phyloP scores from a whole-genome alignment of 2,329 filamentous ascomycete species.

The Dothideomycetes sp. region DNA sequence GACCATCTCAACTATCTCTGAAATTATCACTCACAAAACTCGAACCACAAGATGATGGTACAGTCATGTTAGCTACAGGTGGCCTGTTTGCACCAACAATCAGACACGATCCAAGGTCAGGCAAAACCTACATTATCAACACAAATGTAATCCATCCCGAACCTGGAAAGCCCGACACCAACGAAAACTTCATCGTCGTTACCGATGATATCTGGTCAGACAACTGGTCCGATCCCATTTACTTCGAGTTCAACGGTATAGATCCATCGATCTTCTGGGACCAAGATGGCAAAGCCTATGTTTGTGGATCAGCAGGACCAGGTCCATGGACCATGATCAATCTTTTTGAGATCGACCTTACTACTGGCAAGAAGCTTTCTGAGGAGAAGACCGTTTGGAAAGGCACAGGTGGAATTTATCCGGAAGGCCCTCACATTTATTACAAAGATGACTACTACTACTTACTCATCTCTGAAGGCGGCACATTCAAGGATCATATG shows the following conservation, averaged over 20 bases:
- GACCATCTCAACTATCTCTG: conserved; percentile 29
- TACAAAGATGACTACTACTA: conserved; percentile 30
- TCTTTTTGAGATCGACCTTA: conserved; percentile 24
- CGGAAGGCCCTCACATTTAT: conserved; percentile 33
- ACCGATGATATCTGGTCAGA: conserved; percentile 3
- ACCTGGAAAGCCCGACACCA: not conserved
- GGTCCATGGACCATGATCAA: conserved; percentile 23
- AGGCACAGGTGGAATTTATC: conserved; percentile 26
- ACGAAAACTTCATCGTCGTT: not conserved
- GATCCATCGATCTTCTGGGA: conserved; percentile 51
- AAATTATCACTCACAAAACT: conserved; percentile 22
- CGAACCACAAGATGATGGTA: conserved; percentile 1
- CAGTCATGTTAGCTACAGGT: conserved; percentile 1
- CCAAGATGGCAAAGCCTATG: conserved; percentile 44
- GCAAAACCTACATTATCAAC: conserved; percentile 6
- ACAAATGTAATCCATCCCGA: conserved; percentile 4
- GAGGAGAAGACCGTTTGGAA: conserved; percentile 26
- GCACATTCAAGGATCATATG: conserved; percentile 33
- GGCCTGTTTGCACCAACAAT: conserved; percentile 3
- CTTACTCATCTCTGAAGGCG: conserved; percentile 29
- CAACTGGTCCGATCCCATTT: conserved; percentile 39
- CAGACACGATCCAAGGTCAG: not conserved
- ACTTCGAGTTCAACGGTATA: conserved; percentile 39
- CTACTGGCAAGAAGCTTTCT: conserved; percentile 22
- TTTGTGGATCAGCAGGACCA: conserved; percentile 24